Evolutionary conservation across 495 filamentous ascomycete species (phyloP).

Genomic region (Trichoderma reesei): DNA sequence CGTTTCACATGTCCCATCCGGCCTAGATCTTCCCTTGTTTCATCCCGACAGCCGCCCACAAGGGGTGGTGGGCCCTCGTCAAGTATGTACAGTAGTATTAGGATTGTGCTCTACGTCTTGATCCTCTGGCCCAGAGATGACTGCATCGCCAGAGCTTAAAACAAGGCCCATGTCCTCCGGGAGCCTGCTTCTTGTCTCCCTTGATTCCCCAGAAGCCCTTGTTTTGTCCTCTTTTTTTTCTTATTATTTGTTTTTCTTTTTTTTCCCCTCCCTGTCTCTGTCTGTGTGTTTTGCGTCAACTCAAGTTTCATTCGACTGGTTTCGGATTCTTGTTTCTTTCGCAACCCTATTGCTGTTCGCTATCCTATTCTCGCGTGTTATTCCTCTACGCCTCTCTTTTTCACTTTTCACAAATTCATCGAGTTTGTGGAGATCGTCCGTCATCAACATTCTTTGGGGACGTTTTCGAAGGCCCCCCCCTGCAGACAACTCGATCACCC

Average conservation of each 20-base stretch:
- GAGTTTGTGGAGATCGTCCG: background rate
- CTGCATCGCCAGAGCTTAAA: conserved; percentile 9
- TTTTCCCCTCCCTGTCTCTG: background rate
- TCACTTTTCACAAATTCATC: background rate
- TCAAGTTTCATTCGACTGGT: background rate
- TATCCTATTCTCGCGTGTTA: background rate
- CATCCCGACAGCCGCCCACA: conserved; percentile 8
- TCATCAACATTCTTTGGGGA: background rate
- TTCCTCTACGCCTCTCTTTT: too few species aligned
- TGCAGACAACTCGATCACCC: conserved; percentile 1
- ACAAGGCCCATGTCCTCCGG: conserved; percentile 4
- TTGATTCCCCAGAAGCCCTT: background rate
- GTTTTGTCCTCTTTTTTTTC: too few species aligned
- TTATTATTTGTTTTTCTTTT: too few species aligned
- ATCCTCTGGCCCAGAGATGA: background rate
- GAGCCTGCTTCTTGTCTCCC: conserved; percentile 1
- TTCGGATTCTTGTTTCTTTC: background rate
- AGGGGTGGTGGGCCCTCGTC: too few species aligned
- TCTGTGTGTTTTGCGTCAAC: background rate
- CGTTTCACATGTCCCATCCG: conserved; percentile 8
- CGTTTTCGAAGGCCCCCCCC: conserved; percentile 1
- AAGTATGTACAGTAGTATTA: too few species aligned
- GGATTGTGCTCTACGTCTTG: background rate
- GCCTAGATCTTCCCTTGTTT: conserved; percentile 9
- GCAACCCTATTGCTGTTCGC: background rate